These are phyloP conservation scores for Cichorium intybus DNA, from an alignment of 140 eudicot genomes.

Conservation along the genomic window DNA sequence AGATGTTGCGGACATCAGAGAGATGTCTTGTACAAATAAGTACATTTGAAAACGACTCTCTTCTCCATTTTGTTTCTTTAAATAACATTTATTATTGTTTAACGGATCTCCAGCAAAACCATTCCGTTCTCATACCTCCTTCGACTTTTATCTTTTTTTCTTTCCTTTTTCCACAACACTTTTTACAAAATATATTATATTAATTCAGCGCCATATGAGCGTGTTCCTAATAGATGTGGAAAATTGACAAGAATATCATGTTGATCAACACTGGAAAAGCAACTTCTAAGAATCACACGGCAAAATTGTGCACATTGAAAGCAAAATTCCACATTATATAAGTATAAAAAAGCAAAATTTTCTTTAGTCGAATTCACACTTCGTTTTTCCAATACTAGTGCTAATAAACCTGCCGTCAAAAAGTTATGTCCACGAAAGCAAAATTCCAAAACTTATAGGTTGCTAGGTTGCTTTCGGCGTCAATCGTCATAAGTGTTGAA, in stretches of 20 bases:
- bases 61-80: neutral
- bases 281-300: conserved; percentile 17
- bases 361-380: conserved; percentile 1
- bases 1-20: neutral
- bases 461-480: conserved; percentile 3
- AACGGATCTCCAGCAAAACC: too few species aligned
- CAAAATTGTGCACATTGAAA: conserved; percentile 9
- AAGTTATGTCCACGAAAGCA: neutral
- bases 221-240: neutral
- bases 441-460: neutral
- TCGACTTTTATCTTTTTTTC: neutral
- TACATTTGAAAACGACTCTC: conserved; percentile 5
- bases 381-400: conserved; percentile 2
- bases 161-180: neutral
- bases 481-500: neutral
- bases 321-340: neutral
- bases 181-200: neutral
- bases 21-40: conserved; percentile 1
- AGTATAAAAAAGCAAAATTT: neutral
- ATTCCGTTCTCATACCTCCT: too few species aligned
- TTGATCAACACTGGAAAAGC: conserved; percentile 5
- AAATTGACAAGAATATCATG: conserved; percentile 7
- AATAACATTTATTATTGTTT: too few species aligned
- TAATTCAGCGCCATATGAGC: neutral
- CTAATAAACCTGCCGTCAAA: conserved; percentile 12